Percentiles rank a stretch among this genome's conserved stretches.
Evolutionary conservation across 1,139 yeast genomes (phyloP).

Genomic region (Debaryomyces sp.): DNA sequence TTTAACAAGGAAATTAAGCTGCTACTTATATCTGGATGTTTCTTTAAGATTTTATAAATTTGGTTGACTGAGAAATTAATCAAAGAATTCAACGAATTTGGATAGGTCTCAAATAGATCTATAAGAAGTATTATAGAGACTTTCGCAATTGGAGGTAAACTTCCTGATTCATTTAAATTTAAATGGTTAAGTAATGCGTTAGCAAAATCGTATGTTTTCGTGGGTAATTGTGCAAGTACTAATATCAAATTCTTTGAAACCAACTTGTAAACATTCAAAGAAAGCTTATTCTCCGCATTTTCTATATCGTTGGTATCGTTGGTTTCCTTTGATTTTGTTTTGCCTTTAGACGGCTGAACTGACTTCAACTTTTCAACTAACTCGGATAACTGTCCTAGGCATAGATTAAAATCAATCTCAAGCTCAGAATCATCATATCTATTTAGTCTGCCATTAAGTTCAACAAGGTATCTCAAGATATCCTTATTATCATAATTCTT

Average conservation of each 20-base stretch:
- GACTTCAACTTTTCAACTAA: slow-evolving; percentile 22
- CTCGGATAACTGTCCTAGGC: slow-evolving; percentile 20
- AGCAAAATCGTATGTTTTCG: slow-evolving; percentile 43
- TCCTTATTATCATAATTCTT: slow-evolving; percentile 21
- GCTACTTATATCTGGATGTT: slow-evolving; percentile 29
- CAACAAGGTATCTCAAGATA: slow-evolving; percentile 27
- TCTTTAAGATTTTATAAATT: slow-evolving; percentile 44
- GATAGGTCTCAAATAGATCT: slow-evolving; percentile 43
- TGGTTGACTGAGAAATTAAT: slow-evolving; percentile 38
- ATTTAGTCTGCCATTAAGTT: slow-evolving; percentile 23
- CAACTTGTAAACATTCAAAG: slow-evolving; percentile 31
- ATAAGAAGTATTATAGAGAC: slow-evolving; percentile 36
- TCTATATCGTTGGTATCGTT: slow-evolving; percentile 6
- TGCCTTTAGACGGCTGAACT: slow-evolving; percentile 12
- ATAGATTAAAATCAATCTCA: slow-evolving; percentile 18
- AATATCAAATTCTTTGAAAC: slow-evolving; percentile 33
- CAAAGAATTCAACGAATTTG: slow-evolving; percentile 41
- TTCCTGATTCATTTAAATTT: slow-evolving; percentile 19
- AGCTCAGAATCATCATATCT: slow-evolving; percentile 11
- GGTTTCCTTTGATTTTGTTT: slow-evolving; percentile 16
- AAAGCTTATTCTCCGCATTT: slow-evolving; percentile 12
- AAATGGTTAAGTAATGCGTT: slow-evolving; percentile 38
- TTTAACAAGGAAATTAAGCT: slow-evolving; percentile 37
- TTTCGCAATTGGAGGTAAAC: slow-evolving; percentile 23
- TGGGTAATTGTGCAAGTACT: slow-evolving; percentile 34